Evolutionary conservation across 352 stramenopile species (phyloP).

Genomic region (Globisporangium cystogenes): DNA sequence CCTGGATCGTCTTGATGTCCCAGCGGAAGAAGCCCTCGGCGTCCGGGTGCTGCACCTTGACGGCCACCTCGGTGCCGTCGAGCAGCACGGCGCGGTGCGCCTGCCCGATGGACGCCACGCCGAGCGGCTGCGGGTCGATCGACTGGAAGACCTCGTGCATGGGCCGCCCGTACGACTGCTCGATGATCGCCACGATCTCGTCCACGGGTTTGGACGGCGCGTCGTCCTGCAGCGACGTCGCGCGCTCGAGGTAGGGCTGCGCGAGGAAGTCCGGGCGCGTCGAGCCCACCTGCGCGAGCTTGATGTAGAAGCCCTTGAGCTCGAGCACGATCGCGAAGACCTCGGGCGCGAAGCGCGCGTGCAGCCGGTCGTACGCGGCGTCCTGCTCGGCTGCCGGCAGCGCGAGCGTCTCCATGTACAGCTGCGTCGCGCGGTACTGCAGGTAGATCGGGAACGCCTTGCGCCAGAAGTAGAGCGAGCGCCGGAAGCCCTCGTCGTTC

Average conservation of each 20-base stretch:
- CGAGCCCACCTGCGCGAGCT: slow-evolving; percentile 76
- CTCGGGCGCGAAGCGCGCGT: slow-evolving; percentile 68
- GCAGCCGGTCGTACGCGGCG: slow-evolving; percentile 63
- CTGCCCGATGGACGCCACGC: slow-evolving; percentile 80
- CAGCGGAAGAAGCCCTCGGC: slow-evolving; percentile 93
- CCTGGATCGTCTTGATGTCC: slow-evolving; percentile 96
- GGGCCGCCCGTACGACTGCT: slow-evolving; percentile 59
- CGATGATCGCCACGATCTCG: slow-evolving; percentile 74
- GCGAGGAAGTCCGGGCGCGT: slow-evolving; percentile 78
- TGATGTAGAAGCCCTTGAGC: slow-evolving; percentile 88
- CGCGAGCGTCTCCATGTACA: slow-evolving; percentile 59
- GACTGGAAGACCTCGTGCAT: slow-evolving; percentile 43
- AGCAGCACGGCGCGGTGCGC: slow-evolving; percentile 70
- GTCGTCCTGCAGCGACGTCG: slow-evolving; percentile 73
- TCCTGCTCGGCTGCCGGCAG: slow-evolving; percentile 52
- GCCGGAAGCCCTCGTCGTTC: slow-evolving; percentile 72
- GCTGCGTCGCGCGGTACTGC: slow-evolving; percentile 70
- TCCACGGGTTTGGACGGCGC: slow-evolving; percentile 66
- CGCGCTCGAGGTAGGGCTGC: slow-evolving; percentile 72
- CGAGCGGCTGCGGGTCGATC: slow-evolving; percentile 70
- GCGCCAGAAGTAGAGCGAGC: slow-evolving; percentile 83
- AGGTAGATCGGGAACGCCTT: slow-evolving; percentile 86
- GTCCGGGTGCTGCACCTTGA: slow-evolving; percentile 93
- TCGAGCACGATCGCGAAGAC: slow-evolving; percentile 81
- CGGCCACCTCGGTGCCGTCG: slow-evolving; percentile 69